Percentiles rank a stretch among this genome's conserved stretches.
phyloP scores from a whole-genome alignment of 805 yeast species.

The Wickerhamiella siamensis region DNA sequence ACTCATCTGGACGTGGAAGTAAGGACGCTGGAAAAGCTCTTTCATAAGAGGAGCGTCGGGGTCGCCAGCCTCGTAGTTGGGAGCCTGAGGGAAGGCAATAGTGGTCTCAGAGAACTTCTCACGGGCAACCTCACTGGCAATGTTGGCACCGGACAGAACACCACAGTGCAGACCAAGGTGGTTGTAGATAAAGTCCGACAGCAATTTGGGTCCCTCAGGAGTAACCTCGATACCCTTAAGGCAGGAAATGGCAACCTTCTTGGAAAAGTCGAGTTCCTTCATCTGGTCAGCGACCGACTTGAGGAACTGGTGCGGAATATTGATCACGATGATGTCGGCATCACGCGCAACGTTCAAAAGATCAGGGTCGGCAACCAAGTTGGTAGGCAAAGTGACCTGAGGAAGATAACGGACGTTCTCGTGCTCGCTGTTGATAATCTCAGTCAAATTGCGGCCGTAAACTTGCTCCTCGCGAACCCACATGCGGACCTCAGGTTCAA shows the following conservation, averaged over 20 bases:
- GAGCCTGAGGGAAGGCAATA: constrained; percentile 72
- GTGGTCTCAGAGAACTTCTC: constrained; percentile 97
- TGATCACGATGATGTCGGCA: constrained; percentile 81
- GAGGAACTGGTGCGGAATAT: constrained; percentile 94
- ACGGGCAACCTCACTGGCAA: constrained; percentile 93
- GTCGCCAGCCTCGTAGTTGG: constrained; percentile 55
- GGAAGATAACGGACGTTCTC: constrained; percentile 93
- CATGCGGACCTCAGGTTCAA: constrained; percentile 69
- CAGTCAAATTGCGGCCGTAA: constrained; percentile 69
- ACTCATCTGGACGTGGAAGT: constrained; percentile 90
- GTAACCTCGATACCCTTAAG: constrained; percentile 88
- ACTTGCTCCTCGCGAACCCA: constrained; percentile 86
- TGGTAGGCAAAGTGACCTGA: constrained; percentile 71
- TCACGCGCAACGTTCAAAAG: constrained; percentile 58
- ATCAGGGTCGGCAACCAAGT: constrained; percentile 78
- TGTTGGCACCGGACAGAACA: constrained; percentile 91
- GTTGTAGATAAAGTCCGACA: constrained; percentile 66
- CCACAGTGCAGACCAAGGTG: constrained; percentile 83
- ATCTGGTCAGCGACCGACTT: constrained; percentile 61
- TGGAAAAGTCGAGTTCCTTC: constrained; percentile 55
- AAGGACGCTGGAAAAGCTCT: constrained; percentile 87
- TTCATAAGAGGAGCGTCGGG: constrained; percentile 60
- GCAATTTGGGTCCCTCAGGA: constrained; percentile 68
- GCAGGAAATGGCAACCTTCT: constrained; percentile 83
- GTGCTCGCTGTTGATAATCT: constrained; percentile 77